These are phyloP conservation scores for Fusarium sp. DNA, from an alignment of 2,329 filamentous ascomycete species.

Conservation along the genomic window DNA sequence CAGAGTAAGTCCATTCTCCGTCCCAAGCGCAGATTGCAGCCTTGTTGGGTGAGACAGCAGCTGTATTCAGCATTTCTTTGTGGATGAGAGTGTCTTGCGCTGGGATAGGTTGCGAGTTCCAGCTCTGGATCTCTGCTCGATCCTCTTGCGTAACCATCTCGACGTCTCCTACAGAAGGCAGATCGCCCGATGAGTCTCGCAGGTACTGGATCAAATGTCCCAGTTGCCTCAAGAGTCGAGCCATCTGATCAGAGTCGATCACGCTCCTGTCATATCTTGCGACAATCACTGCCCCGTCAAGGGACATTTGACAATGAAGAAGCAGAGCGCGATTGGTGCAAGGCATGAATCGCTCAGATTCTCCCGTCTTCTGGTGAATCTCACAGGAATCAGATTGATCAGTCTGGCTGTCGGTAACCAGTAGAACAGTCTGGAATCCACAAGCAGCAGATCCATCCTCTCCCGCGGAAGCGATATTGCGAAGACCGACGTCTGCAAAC, in stretches of 20 bases:
- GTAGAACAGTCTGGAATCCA: constrained; percentile 17
- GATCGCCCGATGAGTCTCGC: not conserved
- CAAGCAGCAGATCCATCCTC: constrained; percentile 15
- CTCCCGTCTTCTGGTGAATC: not conserved
- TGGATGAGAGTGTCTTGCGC: not conserved
- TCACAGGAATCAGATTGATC: not conserved
- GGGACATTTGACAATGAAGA: not conserved
- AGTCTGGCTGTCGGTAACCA: not conserved
- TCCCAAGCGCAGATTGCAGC: constrained; percentile 2
- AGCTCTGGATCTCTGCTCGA: constrained; percentile 8
- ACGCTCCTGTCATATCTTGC: constrained; percentile 6
- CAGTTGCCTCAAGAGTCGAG: constrained; percentile 1
- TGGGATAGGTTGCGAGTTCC: not conserved
- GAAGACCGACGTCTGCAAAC: constrained; percentile 1
- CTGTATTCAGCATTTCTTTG: constrained; percentile 3
- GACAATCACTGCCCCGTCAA: not conserved
- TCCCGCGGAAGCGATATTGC: not conserved
- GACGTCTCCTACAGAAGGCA: fast-evolving
- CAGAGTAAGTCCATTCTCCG: not conserved
- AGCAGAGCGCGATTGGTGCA: constrained; percentile 20
- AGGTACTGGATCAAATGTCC: not conserved
- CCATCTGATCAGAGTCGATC: not conserved
- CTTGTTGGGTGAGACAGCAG: not conserved
- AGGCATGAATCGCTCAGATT: not conserved
- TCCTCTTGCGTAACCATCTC: not conserved